Percentiles rank a stretch among this genome's conserved stretches.
Evolutionary conservation across 108 stramenopile genomes (phyloP).

Genomic region (Skeletonema grethae): DNA sequence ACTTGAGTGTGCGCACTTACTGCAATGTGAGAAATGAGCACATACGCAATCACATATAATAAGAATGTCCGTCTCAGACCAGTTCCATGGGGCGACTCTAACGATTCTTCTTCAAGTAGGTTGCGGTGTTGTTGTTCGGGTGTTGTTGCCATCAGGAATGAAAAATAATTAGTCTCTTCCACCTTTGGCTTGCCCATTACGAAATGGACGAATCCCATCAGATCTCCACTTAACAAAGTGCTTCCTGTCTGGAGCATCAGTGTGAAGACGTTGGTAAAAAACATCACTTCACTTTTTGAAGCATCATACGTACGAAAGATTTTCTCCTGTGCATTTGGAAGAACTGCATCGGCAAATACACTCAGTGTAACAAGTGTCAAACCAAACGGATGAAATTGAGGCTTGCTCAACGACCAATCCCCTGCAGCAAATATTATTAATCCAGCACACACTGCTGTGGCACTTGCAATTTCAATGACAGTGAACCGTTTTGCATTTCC

Average conservation of each 20-base stretch:
- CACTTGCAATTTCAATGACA: conserved; percentile 80
- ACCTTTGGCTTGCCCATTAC: conserved; percentile 43
- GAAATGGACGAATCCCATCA: conserved; percentile 72
- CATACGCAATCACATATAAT: conserved; percentile 76
- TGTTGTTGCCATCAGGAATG: background rate
- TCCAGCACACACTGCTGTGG: conserved; percentile 86
- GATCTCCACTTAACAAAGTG: conserved; percentile 83
- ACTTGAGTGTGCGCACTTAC: conserved; percentile 91
- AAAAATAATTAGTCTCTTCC: conserved; percentile 11
- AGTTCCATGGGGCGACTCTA: conserved; percentile 4
- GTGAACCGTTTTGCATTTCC: conserved; percentile 76
- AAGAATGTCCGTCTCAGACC: conserved; percentile 30
- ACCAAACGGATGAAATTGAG: conserved; percentile 89
- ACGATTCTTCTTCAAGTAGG: background rate
- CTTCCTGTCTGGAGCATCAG: conserved; percentile 85
- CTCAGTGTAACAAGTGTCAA: conserved; percentile 83
- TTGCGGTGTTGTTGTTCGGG: background rate
- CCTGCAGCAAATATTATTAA: conserved; percentile 91
- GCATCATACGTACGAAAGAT: conserved; percentile 66
- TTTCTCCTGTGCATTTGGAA: conserved; percentile 95
- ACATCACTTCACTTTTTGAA: conserved; percentile 86
- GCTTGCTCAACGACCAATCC: conserved; percentile 81
- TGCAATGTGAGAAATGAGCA: conserved; percentile 90
- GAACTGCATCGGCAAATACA: conserved; percentile 91
- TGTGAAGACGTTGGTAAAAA: conserved; percentile 91